Evolutionary conservation across 2,329 filamentous ascomycete genomes (phyloP), one percentile per base, ranked within the genome.

Genomic region (Colletotrichum chrysophilum): DNA sequence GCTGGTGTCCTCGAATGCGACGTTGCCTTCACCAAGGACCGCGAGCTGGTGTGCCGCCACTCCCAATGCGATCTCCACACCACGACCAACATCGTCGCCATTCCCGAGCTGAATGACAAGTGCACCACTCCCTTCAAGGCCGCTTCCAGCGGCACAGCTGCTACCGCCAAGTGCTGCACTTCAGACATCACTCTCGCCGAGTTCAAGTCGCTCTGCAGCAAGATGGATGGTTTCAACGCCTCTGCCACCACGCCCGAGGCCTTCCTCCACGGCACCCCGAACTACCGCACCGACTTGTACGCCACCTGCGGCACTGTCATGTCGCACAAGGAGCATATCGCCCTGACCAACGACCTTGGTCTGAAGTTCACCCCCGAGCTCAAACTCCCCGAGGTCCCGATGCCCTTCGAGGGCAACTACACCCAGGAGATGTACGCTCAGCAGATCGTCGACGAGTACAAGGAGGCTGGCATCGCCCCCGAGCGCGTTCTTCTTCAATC

Each of bases 131-230:
- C 91, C 1, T 94, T 94, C 83, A 83, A 82, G n/a, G 90, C 92
- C 0, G 88, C 91, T 6, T 82, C 82, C 18, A 84, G 87, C 76
- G 90, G 88, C 68, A 84, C 83, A 7, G 80, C 86, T 1, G 93
- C 93, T 2, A 87, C 85, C 18, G 93, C 92, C 14, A 90, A 90
- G 78, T 95, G 93, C 87, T 95, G 93, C 87, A 94, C 93, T 4
- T 92, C 89, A 79, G 93, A 95, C 80, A 90, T 95, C 80, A 94
- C 93, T 1, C 85, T 93, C 43, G 87, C 87, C 61, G 93, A 95
- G 83, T 94, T 91, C 87, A 91, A 91, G 83, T 86, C 88, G 7
- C 89, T 95, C 7, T 95, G 93, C 84, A 89, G 89, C 80, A 94
- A 94, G 84, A 94, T 94, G 92, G 93, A 95, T 80, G 90, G 90